Evolutionary conservation across 2,329 filamentous ascomycete genomes (phyloP), one percentile per base, ranked within the genome.

Genomic region (Ophiognomonia clavigignenti-juglandacearum): DNA sequence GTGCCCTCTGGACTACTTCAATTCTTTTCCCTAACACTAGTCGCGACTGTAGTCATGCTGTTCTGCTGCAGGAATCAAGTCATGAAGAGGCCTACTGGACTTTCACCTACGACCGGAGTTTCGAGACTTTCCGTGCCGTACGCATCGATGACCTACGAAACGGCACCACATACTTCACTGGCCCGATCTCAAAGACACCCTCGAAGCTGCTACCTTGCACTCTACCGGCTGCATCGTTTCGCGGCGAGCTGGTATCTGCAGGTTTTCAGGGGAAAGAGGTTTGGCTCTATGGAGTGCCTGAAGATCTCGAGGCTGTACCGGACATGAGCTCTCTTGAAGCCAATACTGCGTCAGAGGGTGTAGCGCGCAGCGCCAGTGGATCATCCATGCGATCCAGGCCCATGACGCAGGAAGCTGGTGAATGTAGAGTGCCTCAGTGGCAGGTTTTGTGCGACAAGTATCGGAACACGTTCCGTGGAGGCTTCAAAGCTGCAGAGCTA

Each of bases 21-120:
- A 91, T 93, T 38, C 69, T 93, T 3, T 92, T 92, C 47, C 87
- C 88, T 4, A 88, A 90, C 56, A 84, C 82, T n/a, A 88, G 83
- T 55, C 78, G 82, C 41, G 84, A 88, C 54, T 90, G 86, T 59
- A 89, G 85, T 55, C 86, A 91, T 64, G 85, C 86, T 18, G 82
- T 86, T 1, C 64, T 92, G 38, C 69, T 92, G 14, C 78, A 81
- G 54, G 72, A 80, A 51, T 77, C 76, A 4, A 71, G 67, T 41
- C 68, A 77, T 32, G 78, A 82, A 45, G 86, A 89, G 61, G 81
- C 85, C 22, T 78, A 72, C 51, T 92, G 86, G 85, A 78, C 86
- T 0, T 85, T 92, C 56, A 84, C 86, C 2, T 92, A 89, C 57
- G 86, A 92, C 59, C 73, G 80, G 52, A 82, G 82, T 52, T 84